Base-by-base conservation (phyloP, 345 rosid genomes). In the Eucalyptus microcorys region DNA sequence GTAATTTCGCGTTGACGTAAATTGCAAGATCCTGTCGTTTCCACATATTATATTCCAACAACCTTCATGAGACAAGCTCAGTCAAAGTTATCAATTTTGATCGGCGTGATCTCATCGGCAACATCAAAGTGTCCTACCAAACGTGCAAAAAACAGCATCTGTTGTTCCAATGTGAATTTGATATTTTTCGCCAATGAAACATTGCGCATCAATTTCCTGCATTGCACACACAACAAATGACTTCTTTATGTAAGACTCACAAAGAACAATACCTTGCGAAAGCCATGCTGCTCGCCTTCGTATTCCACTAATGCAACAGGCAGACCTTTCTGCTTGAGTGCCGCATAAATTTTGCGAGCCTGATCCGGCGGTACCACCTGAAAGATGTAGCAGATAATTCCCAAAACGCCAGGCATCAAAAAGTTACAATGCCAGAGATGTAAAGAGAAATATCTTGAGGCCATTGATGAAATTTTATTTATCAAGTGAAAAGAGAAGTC, bases 251-350 rank as follows among this genome's bases (percentile, higher is more conserved):
- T 32, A 32, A 86, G 43, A 50, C 16, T 49, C 59, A 9, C 52
- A 22, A 86, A 57, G 64, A 17, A n/a, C 89, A 32, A 88, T 92
- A 96, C 99, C 97, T 97, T 98, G 88, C 97, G 97, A 88, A 98
- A 97, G 87, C 99, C 99, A 48, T 98, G 99, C 49, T 97, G 97
- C 89, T 98, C 98, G 64, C 98, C 99, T 91, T 98, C 96, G 34
- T 98, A 98, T 93, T 96, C 98, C 87, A 98, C 96, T 45, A 95
- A 98, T 45, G 97, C 99, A 93, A 97, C 98, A 30, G 98, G 98
- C 86, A 97, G 89, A 90, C 98, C 96, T 89, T 98, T 97, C 57
- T 92, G 91, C 92, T 96, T 98, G 90, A 97, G 59, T 81, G 99
- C 98, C 86, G 57, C 52, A 94, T 96, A 94, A 87, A 98, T 96